Base-by-base conservation (phyloP, 495 filamentous ascomycete genomes). In the Aspergillus sparsus region DNA sequence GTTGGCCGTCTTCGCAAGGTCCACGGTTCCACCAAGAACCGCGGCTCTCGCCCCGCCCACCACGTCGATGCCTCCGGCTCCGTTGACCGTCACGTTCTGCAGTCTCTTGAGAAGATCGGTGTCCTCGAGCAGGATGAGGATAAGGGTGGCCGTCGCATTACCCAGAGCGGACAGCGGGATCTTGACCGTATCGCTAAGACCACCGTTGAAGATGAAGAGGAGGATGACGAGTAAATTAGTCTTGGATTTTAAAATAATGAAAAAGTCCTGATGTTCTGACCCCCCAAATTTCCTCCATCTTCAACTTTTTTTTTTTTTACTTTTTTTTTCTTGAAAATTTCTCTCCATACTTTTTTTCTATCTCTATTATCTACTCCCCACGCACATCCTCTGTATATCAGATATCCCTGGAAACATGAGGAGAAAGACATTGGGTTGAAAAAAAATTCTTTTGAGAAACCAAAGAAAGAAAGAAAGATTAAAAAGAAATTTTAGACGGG, bases 101-200 rank as follows among this genome's bases (percentile, higher is more conserved):
- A 97, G 86, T 83, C 92, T 55, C 87, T 98, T 49, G 93, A 97
- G 90, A 96, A 97, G 87, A 97, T 98, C 75, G 92, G 93, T 76
- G 91, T 98, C 68, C 80, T 98, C 55, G 94, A 98, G 89, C 77
- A 85, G 72, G 91, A 97, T 74, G 93, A 95, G 85, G 93, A 97
- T 54, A 94, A 93, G 85, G 94, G 94, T 81, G 94, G 94, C 67
- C 89, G 94, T 68, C 85, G 94, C 68, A 98, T 98, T 77, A 97
- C 94, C 68, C 92, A 98, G 83, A 84, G 85, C 71, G 94, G 94
- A 66, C 94, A 97, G 84, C 90, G 94, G 77, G 94, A 98, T 92
- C 84, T 98, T 82, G 94, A 97, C 83, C 93, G 94, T 89, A 80
- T 80, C 64, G 78, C 78, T 71, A 79, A 78, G 75, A 79, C 78